phyloP scores from a whole-genome alignment of 208 protist species.

The Acanthamoeba triangularis region DNA sequence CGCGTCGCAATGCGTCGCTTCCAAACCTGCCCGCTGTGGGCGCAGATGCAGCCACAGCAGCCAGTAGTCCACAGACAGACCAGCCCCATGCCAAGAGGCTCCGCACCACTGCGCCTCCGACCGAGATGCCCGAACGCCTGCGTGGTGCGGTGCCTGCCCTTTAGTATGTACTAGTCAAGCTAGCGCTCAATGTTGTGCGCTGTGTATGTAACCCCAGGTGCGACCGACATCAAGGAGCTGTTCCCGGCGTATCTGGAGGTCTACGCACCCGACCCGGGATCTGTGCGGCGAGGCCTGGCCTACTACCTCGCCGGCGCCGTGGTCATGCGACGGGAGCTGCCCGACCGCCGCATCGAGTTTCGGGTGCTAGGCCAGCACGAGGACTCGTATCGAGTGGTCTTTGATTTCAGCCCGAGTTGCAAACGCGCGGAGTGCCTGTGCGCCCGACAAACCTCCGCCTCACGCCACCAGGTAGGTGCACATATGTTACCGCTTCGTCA shows the following conservation, averaged over 20 bases:
- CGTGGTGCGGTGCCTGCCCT: too few species aligned
- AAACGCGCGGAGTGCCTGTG: not conserved
- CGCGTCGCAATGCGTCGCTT: too few species aligned
- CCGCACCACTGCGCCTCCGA: too few species aligned
- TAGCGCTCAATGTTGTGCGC: not conserved
- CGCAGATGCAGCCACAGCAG: too few species aligned
- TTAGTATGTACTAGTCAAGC: too few species aligned
- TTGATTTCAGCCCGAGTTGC: not conserved
- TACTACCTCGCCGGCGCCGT: slow-evolving; percentile 18
- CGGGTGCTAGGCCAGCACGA: not conserved
- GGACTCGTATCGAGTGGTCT: not conserved
- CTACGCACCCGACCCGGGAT: not conserved
- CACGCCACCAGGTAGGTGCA: not conserved
- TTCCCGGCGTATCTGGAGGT: not conserved
- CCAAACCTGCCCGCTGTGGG: too few species aligned
- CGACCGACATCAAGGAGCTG: not conserved
- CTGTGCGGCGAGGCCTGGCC: not conserved
- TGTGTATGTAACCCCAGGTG: not conserved
- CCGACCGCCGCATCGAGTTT: not conserved
- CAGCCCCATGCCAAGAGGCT: too few species aligned
- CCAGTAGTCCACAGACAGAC: too few species aligned
- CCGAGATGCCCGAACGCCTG: too few species aligned
- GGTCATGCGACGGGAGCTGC: not conserved
- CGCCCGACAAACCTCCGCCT: not conserved
- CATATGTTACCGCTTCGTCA: not conserved